Conservation (phyloP, 257 asterid genomes). For the Haberlea rhodopensis region DNA sequence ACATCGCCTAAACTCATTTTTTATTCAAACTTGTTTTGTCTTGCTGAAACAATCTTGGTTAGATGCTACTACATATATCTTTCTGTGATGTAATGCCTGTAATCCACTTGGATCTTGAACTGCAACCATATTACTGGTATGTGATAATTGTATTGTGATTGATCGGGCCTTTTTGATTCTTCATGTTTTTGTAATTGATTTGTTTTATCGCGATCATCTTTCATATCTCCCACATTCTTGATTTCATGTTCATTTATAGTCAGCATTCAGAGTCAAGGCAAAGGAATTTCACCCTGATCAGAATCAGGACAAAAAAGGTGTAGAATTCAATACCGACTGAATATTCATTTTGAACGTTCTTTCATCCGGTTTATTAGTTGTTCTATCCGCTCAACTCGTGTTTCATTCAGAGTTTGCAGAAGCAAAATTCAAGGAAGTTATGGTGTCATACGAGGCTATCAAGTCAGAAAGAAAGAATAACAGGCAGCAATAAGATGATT, state of each 20-base stretch:
- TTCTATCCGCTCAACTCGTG: conserved; percentile 12
- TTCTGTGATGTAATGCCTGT: neutral
- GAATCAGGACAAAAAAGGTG: conserved; percentile 82
- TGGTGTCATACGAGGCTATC: conserved; percentile 50
- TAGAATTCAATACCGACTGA: conserved; percentile 7
- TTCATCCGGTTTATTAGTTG: conserved; percentile 19
- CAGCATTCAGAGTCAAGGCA: conserved; percentile 87
- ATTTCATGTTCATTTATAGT: conserved; percentile 41
- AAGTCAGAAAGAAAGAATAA: conserved; percentile 60
- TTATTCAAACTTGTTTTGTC: neutral
- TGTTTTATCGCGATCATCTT: neutral
- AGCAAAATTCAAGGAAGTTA: conserved; percentile 79
- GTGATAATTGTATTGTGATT: neutral
- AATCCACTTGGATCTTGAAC: neutral
- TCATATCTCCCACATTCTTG: conserved; percentile 6
- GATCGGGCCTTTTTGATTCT: neutral
- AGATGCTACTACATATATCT: neutral
- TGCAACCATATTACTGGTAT: neutral
- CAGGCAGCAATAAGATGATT: conserved; percentile 17
- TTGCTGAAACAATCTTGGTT: conserved; percentile 1
- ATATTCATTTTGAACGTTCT: conserved; percentile 6
- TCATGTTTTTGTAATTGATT: conserved; percentile 8
- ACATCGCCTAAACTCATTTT: neutral
- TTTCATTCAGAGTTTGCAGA: conserved; percentile 65
- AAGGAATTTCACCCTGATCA: conserved; percentile 90